A percentile compares a stretch with the other conserved stretches of the same genome.
These are phyloP conservation scores for Podospora appendiculata DNA, from an alignment of 495 filamentous ascomycete genomes.

Conservation along the genomic window DNA sequence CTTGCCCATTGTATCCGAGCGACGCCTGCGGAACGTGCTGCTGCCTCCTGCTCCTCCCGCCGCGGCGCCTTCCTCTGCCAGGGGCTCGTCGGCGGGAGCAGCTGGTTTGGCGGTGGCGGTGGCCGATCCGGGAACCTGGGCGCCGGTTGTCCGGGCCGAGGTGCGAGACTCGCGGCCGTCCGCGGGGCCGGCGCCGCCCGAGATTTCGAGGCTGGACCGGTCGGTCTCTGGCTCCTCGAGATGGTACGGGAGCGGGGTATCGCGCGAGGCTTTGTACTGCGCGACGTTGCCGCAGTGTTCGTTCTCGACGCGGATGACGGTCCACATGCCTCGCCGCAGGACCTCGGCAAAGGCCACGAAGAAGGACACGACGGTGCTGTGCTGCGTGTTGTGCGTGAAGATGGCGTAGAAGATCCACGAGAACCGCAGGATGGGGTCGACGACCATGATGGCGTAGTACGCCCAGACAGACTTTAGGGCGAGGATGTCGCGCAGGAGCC, in stretches of 20 bases:
- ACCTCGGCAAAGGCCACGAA: slow-evolving; percentile 69
- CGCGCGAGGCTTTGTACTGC: slow-evolving; percentile 73
- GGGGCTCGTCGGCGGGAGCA: background rate
- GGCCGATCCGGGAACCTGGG: background rate
- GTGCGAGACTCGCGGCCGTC: background rate
- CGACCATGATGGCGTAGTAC: slow-evolving; percentile 77
- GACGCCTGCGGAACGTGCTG: slow-evolving; percentile 28
- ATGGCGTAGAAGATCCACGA: slow-evolving; percentile 95
- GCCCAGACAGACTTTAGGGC: slow-evolving; percentile 68
- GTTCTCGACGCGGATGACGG: slow-evolving; percentile 90
- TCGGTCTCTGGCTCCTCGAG: slow-evolving; percentile 36
- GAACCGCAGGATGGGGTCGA: slow-evolving; percentile 86
- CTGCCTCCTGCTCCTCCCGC: background rate
- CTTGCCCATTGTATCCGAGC: slow-evolving; percentile 26
- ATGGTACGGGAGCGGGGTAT: slow-evolving; percentile 73
- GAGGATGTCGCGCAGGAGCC: slow-evolving; percentile 69
- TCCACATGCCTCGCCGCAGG: slow-evolving; percentile 77
- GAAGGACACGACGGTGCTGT: slow-evolving; percentile 72
- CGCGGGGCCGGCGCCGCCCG: background rate
- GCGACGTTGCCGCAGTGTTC: slow-evolving; percentile 88
- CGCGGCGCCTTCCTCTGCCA: background rate
- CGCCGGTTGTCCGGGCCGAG: background rate
- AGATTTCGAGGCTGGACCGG: slow-evolving; percentile 15
- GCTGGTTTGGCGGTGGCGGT: background rate
- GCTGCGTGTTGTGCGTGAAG: slow-evolving; percentile 66